Percentiles rank a stretch among this genome's conserved stretches.
Conservation (phyloP, 2,329 filamentous ascomycete species). For the Plenodomus lindquistii region DNA sequence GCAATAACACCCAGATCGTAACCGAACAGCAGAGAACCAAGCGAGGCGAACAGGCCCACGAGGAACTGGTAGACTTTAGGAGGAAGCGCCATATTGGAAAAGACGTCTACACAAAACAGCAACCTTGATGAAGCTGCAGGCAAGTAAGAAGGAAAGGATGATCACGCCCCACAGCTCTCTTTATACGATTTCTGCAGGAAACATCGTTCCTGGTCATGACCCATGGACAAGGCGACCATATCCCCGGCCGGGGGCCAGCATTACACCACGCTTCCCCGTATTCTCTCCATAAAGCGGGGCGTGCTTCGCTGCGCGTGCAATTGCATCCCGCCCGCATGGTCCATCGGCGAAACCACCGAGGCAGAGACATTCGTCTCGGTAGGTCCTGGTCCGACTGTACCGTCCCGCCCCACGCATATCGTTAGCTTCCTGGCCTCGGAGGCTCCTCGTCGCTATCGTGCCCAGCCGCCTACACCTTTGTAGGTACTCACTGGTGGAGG, state of each 20-base stretch:
- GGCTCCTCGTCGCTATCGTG: neutral
- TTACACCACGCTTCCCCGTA: conserved; percentile 17
- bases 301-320: conserved; percentile 14
- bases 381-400: conserved; percentile 12
- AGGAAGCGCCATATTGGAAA: conserved; percentile 55
- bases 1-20: conserved; percentile 66
- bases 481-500: neutral
- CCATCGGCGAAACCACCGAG: conserved; percentile 12
- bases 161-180: conserved; percentile 2
- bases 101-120: conserved; percentile 6
- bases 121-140: conserved; percentile 4
- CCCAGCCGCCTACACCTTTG: neutral
- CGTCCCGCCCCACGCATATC: conserved; percentile 1
- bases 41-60: conserved; percentile 61
- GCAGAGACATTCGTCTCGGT: conserved; percentile 13
- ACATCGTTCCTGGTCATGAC: conserved; percentile 3
- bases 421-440: neutral
- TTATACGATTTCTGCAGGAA: conserved; percentile 21
- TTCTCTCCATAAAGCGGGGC: conserved; percentile 22
- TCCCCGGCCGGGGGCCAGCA: conserved; percentile 7
- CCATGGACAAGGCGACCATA: conserved; percentile 8
- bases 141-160: conserved; percentile 1
- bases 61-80: conserved; percentile 66
- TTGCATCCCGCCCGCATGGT: conserved; percentile 15
- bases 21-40: conserved; percentile 62